Conservation (phyloP, 768 basidiomycete species). For the Panaeolus papilionaceus region DNA sequence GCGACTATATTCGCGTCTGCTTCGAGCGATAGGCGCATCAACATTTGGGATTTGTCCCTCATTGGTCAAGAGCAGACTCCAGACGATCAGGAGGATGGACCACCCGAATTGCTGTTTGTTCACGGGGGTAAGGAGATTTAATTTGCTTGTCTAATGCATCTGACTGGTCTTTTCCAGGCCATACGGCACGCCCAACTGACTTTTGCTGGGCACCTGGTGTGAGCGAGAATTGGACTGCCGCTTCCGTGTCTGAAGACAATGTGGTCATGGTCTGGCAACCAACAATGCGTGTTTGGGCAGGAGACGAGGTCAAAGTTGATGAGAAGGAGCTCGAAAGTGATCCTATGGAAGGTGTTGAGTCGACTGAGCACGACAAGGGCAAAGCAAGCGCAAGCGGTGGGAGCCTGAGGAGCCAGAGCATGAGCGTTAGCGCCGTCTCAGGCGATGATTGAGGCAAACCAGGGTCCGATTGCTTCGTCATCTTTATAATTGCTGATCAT, state of each 20-base stretch:
- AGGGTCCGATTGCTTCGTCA: not conserved
- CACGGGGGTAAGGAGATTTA: constrained; percentile 76
- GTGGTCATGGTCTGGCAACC: constrained; percentile 98
- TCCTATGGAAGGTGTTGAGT: constrained; percentile 78
- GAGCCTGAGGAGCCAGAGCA: constrained; percentile 61
- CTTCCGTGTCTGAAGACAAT: constrained; percentile 95
- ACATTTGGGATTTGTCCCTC: constrained; percentile 91
- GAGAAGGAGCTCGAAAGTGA: constrained; percentile 86
- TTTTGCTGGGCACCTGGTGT: constrained; percentile 93
- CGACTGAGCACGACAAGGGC: constrained; percentile 37
- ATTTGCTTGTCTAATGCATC: constrained; percentile 15
- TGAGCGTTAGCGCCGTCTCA: constrained; percentile 62
- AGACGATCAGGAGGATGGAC: constrained; percentile 98
- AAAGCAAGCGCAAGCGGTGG: constrained; percentile 42
- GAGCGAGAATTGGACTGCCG: constrained; percentile 83
- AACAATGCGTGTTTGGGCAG: constrained; percentile 92
- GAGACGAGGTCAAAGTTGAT: constrained; percentile 84
- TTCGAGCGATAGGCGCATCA: constrained; percentile 90
- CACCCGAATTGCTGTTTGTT: constrained; percentile 94
- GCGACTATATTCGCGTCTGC: constrained; percentile 94
- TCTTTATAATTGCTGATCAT: constrained; percentile 2
- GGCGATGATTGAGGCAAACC: constrained; percentile 49
- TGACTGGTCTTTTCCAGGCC: constrained; percentile 54
- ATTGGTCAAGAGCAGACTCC: constrained; percentile 97
- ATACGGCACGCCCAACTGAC: constrained; percentile 90